A percentile compares a stretch with the other conserved stretches of the same genome.
phyloP scores from a whole-genome alignment of 768 basidiomycete genomes.

The Rhizopogon sp. region DNA sequence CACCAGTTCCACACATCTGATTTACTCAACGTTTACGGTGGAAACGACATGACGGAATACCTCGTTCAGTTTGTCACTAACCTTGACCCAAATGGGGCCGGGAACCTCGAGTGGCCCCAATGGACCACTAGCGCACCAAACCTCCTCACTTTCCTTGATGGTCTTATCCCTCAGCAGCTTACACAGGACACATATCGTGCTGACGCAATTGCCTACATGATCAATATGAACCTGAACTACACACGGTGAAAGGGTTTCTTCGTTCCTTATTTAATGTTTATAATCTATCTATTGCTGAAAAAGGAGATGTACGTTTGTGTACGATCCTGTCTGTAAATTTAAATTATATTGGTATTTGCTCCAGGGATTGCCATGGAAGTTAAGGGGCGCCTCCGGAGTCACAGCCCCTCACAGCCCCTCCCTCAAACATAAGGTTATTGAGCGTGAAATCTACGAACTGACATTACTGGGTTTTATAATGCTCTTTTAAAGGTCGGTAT shows the following conservation, averaged over 20 bases:
- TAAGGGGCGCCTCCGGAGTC: no score
- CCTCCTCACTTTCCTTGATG: conserved; percentile 18
- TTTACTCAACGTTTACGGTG: background rate
- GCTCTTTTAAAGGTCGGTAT: no score
- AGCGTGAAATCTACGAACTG: no score
- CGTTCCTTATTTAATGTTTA: no score
- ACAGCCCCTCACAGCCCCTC: no score
- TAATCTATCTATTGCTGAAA: no score
- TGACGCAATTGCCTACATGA: conserved; percentile 10
- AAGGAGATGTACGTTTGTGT: no score
- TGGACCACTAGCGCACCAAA: conserved; percentile 11
- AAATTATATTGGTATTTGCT: no score
- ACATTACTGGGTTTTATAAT: no score
- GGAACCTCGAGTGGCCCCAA: conserved; percentile 16
- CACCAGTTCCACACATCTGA: conserved; percentile 3
- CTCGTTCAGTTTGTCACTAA: conserved; percentile 21
- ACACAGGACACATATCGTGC: conserved; percentile 17
- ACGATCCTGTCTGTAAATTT: no score
- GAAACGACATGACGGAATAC: conserved; percentile 5
- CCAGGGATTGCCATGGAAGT: no score
- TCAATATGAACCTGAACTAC: conserved; percentile 2
- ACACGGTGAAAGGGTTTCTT: conserved; percentile 2
- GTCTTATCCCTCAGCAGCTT: conserved; percentile 7
- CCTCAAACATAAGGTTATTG: no score
- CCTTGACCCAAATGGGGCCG: conserved; percentile 17